Percentiles rank a stretch among this genome's conserved stretches.
These are phyloP conservation scores for Xylaria sp. DNA, from an alignment of 2,329 filamentous ascomycete species.

Conservation along the genomic window DNA sequence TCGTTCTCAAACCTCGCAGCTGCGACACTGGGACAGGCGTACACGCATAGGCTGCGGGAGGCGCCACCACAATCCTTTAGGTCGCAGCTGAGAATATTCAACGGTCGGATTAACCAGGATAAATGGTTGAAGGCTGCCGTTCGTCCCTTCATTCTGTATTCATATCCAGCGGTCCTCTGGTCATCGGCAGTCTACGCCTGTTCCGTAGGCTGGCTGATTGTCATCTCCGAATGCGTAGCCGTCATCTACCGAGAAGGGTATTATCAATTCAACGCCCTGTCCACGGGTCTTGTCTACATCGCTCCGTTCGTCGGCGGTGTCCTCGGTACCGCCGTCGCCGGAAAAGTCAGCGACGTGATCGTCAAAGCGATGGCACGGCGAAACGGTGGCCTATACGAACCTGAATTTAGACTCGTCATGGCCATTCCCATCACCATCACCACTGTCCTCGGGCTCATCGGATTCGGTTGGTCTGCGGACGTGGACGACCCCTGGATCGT, in stretches of 20 bases:
- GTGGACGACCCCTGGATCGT: conserved; percentile 85
- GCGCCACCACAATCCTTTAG: conserved; percentile 76
- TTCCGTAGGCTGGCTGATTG: conserved; percentile 94
- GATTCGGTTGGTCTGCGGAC: conserved; percentile 92
- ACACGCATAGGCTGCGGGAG: conserved; percentile 76
- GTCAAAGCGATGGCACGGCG: conserved; percentile 83
- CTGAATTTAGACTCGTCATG: conserved; percentile 93
- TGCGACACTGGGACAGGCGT: conserved; percentile 58
- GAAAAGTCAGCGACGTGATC: conserved; percentile 85
- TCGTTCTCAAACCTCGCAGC: conserved; percentile 51
- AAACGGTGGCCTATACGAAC: conserved; percentile 95
- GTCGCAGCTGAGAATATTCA: conserved; percentile 79
- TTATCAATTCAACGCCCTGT: conserved; percentile 85
- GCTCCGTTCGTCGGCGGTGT: conserved; percentile 90
- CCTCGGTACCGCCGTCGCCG: conserved; percentile 90
- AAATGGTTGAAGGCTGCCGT: conserved; percentile 81
- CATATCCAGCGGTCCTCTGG: conserved; percentile 92
- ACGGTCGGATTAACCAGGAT: conserved; percentile 81
- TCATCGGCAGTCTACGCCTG: conserved; percentile 85
- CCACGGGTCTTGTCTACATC: conserved; percentile 87
- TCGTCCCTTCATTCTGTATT: conserved; percentile 85
- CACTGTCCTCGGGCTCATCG: conserved; percentile 89
- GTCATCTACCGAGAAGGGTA: conserved; percentile 77
- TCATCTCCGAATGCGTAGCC: conserved; percentile 87
- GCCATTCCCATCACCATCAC: conserved; percentile 79